Evolutionary conservation across 805 yeast species (phyloP), one percentile per base, ranked within the genome.

Genomic region (Sugiyamaella valdiviana): DNA sequence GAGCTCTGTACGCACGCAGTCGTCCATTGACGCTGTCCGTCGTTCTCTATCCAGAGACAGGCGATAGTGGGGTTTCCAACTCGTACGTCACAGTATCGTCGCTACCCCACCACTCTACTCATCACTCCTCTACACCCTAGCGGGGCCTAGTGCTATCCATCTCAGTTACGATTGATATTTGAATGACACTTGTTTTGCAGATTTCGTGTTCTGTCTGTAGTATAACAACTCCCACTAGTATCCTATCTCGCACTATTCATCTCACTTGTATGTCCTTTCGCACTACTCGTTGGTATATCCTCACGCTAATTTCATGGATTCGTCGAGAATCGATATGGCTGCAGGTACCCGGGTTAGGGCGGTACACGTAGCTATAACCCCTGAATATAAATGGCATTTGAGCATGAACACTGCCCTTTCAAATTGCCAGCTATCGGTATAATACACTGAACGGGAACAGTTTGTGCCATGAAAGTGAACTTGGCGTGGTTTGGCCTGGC

Each of bases 1-100:
- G 26, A 36, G 44, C 15, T 46, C 52, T 20, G 60, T 57, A 20
- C 51, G 57, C 9, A 46, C 59, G 3, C 48, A 50, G 47, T 26
- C 48, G 5, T 52, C 55, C 14, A 21, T 44, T 17, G 55, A 52
- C 19, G 45, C 43, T 6, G 26, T 52, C 19, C 42, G 50, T 36
- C 38, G 57, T 14, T 37, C 22, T 4, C 39, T 37, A 5, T 17
- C 20, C 12, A 15, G 39, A 15, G 39, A 37, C 39, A 15, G 39
- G 39, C 39, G 39, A n/a, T 26, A 26, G 32, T 7, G n/a, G n/a
- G n/a, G n/a, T n/a, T n/a, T n/a, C n/a, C n/a, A n/a, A n/a, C n/a
- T n/a, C n/a, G n/a, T n/a, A n/a, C n/a, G n/a, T n/a, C n/a, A n/a
- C n/a, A n/a, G n/a, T n/a, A n/a, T n/a, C n/a, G n/a, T n/a, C n/a